Conservation (phyloP, 2,329 filamentous ascomycete species). For the Epichloe bromicola region DNA sequence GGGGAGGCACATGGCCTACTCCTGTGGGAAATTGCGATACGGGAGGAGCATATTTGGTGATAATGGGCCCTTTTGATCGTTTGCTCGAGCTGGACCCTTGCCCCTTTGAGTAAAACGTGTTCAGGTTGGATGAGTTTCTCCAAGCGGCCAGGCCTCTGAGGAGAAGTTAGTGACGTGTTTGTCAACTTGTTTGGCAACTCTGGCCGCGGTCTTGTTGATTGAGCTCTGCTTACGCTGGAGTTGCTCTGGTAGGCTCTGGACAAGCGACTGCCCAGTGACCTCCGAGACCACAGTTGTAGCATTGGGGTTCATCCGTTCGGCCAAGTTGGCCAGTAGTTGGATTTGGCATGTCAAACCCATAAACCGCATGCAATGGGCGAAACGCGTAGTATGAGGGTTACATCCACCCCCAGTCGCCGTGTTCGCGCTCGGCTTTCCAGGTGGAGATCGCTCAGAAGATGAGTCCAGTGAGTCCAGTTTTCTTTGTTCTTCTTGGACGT, state of each 20-base stretch:
- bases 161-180: conserved; percentile 6
- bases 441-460: not conserved
- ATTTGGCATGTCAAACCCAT: conserved; percentile 16
- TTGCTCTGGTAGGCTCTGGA: conserved; percentile 33
- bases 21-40: conserved; percentile 9
- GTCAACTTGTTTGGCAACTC: not conserved
- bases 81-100: conserved; percentile 16
- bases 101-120: conserved; percentile 15
- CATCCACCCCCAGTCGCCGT: not conserved
- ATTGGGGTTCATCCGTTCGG: conserved; percentile 26
- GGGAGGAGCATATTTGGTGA: conserved; percentile 22
- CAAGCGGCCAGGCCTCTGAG: conserved; percentile 23
- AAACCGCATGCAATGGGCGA: not conserved
- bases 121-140: conserved; percentile 19
- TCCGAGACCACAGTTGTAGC: conserved; percentile 39
- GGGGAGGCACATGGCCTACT: conserved; percentile 12
- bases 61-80: conserved; percentile 21
- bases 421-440: not conserved
- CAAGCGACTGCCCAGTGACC: conserved; percentile 42
- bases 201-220: not conserved
- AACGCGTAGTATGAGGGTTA: not conserved
- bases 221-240: conserved; percentile 33
- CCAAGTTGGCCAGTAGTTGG: conserved; percentile 15
- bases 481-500: not conserved
- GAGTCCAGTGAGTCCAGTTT: not conserved